Evolutionary conservation across 129 eudicot species (phyloP), one percentile per base, ranked within the genome.

Genomic region (Ambrosia artemisiifolia): DNA sequence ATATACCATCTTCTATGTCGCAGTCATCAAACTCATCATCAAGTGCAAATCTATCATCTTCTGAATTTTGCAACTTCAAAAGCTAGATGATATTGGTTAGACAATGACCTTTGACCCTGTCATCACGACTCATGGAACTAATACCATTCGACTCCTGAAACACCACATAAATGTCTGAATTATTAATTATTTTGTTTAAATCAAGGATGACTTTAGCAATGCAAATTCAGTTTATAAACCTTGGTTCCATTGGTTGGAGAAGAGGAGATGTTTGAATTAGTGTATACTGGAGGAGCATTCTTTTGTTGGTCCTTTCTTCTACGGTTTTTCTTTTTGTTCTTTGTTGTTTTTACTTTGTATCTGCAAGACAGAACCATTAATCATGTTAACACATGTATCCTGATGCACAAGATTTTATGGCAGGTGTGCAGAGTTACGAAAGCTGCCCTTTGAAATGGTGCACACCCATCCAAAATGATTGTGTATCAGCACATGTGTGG

Each of bases 1-100:
- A 95, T 57, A 91, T 82, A 54, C 76, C 97, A 74, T 88, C 97
- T 72, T 87, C 96, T 69, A 86, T 71, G 81, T 89, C 95, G 79
- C 85, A 71, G 54, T 85, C 89, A 81, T 85, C 91, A 69, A 87
- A 83, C 2, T 85, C 93, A 68, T 82, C 88, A 38, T 84, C 86
- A 65, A 83, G 80, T 60, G 85, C 64, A 55, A 87, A 81, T 71
- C 69, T 68, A 47, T 73, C 88, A 69, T 77, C 85, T 47, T 81
- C 79, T 46, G 73, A 38, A 68, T 81, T 81, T 63, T 79, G 83
- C 19, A 81, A 64, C 79, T 67, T 84, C 75, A 76, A 77, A 34
- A 64, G 65, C 74, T 78, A 76, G 32, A 65, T 49, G 55, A 79
- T 75, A 75, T 68, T 56, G n/a, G 77, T 38, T 17, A 75, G 69